Base-by-base conservation (phyloP, 371 early-diverging fungal species). In the Apophysomyces trapeziformis region DNA sequence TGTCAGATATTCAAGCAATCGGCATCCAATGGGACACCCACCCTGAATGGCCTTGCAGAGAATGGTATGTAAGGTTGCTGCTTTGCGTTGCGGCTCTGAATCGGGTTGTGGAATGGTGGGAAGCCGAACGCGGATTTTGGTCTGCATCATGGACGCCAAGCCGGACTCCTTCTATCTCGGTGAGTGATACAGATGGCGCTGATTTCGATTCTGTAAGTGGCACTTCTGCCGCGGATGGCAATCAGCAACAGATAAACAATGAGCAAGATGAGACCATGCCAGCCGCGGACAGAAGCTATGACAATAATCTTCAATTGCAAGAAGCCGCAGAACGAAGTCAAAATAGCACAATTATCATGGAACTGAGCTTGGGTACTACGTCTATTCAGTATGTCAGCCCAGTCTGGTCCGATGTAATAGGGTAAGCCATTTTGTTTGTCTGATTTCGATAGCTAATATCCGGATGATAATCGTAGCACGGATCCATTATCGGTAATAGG, bases 81-180 rank as follows among this genome's bases (percentile, higher is more conserved):
- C 58, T 88, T 14, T 77, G 86, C 8, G 83, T 86, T 46, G 87
- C 86, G 5, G 88, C 85, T 0, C 64, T 86, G 16, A 86, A 86
- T 43, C 80, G 87, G 32, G 85, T 88, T 0, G 71, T 88, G 21
- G 85, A 86, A 65, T 88, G 86, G 86, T 87, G 87, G 86, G 85
- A 86, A 57, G 85, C 83, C 0, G 86, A 85, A 45, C 74, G 83
- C 7, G 81, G 71, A 5, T 79, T 79, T 41, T 82, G 83, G 79
- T 58, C 79, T 13, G 63, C 65, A 1, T 64, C 75, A 14, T 60
- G 57, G 46, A 60, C 5, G 50, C 63, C 32, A 37, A 64, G 5
- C 2, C 57, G 12, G 7, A 54, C 67, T 37, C 36, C 63, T 47
- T 37, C 65, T 11, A 38, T 71, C 38, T 26, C 61, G 7, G 21